Evolutionary conservation across 73 alveolate species (phyloP).

Genomic region (Tetrahymena borealis): DNA sequence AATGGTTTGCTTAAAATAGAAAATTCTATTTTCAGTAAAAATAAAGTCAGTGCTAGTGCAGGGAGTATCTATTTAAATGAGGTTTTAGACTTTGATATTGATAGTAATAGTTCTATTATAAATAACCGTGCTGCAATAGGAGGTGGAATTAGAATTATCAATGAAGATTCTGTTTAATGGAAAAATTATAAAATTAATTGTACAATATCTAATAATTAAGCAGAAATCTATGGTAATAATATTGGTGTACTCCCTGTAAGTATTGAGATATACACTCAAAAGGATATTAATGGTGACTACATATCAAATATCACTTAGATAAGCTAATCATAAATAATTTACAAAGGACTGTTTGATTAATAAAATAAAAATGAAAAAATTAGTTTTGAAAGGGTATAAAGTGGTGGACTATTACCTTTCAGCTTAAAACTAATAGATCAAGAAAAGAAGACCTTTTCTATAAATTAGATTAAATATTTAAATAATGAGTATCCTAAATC

Average conservation of each 20-base stretch:
- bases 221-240: neutral
- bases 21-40: neutral
- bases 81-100: neutral
- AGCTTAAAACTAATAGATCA: neutral
- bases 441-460: neutral
- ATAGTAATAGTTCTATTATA: neutral
- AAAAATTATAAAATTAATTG: neutral
- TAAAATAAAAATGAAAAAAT: too few relatives aligned
- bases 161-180: neutral
- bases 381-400: neutral
- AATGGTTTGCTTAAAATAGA: neutral
- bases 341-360: too few relatives aligned
- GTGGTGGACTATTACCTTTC: neutral
- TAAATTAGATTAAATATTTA: neutral
- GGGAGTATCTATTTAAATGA: neutral
- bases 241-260: neutral
- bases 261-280: too few relatives aligned
- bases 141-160: neutral
- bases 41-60: neutral
- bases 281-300: too few relatives aligned
- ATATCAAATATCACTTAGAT: too few relatives aligned
- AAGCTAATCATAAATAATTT: too few relatives aligned
- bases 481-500: neutral
- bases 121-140: neutral
- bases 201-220: neutral